Evolutionary conservation across 768 basidiomycete genomes (phyloP).

Genomic region (Boletus rufocinnamomeus): DNA sequence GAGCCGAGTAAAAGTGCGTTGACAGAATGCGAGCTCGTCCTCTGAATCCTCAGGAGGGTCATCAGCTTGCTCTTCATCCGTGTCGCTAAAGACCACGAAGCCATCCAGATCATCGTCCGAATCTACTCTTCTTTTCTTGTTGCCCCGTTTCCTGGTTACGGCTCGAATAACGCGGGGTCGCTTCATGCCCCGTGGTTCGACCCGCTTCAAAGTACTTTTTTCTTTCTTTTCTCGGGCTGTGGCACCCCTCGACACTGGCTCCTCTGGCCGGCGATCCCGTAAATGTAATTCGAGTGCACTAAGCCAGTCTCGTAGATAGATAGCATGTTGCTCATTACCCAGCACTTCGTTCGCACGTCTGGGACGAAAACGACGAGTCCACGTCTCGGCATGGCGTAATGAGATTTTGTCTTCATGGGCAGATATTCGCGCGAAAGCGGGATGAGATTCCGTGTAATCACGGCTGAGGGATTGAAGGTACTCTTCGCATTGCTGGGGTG

Average conservation of each 20-base stretch:
- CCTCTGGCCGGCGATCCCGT: constrained; percentile 10
- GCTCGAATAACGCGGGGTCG: constrained; percentile 60
- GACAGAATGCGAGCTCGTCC: constrained; percentile 36
- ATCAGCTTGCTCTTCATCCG: constrained; percentile 32
- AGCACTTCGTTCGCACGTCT: constrained; percentile 71
- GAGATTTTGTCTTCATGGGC: constrained; percentile 13
- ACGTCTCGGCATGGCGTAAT: constrained; percentile 45
- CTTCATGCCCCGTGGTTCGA: constrained; percentile 46
- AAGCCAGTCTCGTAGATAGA: constrained; percentile 80
- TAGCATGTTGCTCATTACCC: constrained; percentile 71
- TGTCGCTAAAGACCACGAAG: constrained; percentile 54
- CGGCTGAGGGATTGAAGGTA: constrained; percentile 12
- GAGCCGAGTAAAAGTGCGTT: constrained; percentile 25
- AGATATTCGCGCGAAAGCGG: constrained; percentile 50
- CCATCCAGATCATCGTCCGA: constrained; percentile 57
- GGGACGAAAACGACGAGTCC: constrained; percentile 79
- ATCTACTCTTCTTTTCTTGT: constrained; percentile 56
- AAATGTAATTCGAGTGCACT: constrained; percentile 64
- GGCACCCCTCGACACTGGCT: not conserved
- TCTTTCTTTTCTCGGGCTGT: constrained; percentile 15
- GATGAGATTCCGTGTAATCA: constrained; percentile 41
- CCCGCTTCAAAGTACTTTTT: constrained; percentile 28
- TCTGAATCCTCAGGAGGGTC: constrained; percentile 41
- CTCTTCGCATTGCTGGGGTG: constrained; percentile 20
- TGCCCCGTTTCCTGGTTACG: constrained; percentile 46